These are phyloP conservation scores for Mortierella sp. DNA, from an alignment of 371 early-diverging fungal genomes.

Conservation along the genomic window DNA sequence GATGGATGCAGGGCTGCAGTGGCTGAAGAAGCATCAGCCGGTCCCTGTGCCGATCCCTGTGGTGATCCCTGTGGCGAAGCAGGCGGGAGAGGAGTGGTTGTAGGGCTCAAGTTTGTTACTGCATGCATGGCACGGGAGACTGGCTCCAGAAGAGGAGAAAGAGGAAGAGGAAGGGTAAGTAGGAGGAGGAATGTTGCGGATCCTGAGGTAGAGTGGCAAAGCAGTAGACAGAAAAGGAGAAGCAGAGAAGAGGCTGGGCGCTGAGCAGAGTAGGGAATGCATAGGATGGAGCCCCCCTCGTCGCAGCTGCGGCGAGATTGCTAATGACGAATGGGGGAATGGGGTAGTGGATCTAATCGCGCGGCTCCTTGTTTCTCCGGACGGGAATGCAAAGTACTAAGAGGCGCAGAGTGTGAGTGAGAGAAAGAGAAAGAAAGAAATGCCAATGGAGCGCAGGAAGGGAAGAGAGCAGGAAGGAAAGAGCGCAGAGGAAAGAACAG, in stretches of 20 bases:
- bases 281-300: not conserved
- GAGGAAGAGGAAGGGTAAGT: not conserved
- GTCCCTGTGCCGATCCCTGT: not conserved
- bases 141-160: not conserved
- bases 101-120: no score
- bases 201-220: not conserved
- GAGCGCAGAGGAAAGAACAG: not conserved
- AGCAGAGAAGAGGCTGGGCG: not conserved
- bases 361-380: not conserved
- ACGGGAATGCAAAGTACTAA: not conserved
- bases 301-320: not conserved
- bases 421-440: slow-evolving; percentile 2
- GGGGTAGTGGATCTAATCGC: not conserved
- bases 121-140: no score
- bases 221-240: no score
- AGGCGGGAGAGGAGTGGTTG: not conserved
- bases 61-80: not conserved
- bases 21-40: not conserved
- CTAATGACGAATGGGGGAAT: slow-evolving; percentile 1
- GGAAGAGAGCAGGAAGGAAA: not conserved
- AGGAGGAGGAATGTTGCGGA: not conserved
- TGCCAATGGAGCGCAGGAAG: not conserved
- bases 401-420: slow-evolving; percentile 1
- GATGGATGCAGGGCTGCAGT: not conserved
- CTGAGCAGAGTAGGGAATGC: slow-evolving; percentile 1